Percentiles rank a stretch among this genome's conserved stretches.
These are phyloP conservation scores for Venturiaceae sp. DNA, from an alignment of 2,329 filamentous ascomycete genomes.

Conservation along the genomic window DNA sequence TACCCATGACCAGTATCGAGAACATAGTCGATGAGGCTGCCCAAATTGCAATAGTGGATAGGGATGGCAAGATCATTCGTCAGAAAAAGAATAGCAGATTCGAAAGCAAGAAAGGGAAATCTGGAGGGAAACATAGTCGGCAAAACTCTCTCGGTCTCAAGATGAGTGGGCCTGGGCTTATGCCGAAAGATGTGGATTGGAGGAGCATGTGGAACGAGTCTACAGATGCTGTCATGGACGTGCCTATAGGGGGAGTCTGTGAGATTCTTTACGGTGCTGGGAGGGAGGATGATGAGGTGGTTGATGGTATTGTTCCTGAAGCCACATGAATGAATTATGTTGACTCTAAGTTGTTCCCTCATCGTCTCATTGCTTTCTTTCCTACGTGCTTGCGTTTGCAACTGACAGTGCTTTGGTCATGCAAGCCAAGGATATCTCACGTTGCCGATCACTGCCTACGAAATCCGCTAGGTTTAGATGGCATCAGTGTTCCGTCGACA, in stretches of 20 bases:
- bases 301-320: neutral
- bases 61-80: slow-evolving; percentile 48
- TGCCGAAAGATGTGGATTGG: slow-evolving; percentile 54
- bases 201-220: slow-evolving; percentile 77
- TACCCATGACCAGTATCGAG: slow-evolving; percentile 70
- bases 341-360: too few species aligned
- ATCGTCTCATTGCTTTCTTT: too few species aligned
- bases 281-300: slow-evolving; percentile 20
- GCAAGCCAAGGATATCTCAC: too few species aligned
- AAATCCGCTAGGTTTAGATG: too few species aligned
- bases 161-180: slow-evolving; percentile 27
- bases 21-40: slow-evolving; percentile 87
- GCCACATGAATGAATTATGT: neutral
- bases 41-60: slow-evolving; percentile 73
- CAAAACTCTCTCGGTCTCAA: slow-evolving; percentile 13
- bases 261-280: slow-evolving; percentile 78
- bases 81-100: slow-evolving; percentile 15
- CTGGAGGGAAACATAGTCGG: slow-evolving; percentile 27
- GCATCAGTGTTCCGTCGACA: too few species aligned
- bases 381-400: too few species aligned
- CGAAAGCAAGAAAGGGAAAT: slow-evolving; percentile 19
- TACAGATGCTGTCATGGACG: slow-evolving; percentile 95
- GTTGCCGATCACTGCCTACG: too few species aligned
- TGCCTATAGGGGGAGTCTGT: slow-evolving; percentile 88
- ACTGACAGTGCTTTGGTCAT: too few species aligned